Evolutionary conservation across 2,329 filamentous ascomycete species (phyloP), one percentile per base, ranked within the genome.

Genomic region (Pestalotiopsis sp.): DNA sequence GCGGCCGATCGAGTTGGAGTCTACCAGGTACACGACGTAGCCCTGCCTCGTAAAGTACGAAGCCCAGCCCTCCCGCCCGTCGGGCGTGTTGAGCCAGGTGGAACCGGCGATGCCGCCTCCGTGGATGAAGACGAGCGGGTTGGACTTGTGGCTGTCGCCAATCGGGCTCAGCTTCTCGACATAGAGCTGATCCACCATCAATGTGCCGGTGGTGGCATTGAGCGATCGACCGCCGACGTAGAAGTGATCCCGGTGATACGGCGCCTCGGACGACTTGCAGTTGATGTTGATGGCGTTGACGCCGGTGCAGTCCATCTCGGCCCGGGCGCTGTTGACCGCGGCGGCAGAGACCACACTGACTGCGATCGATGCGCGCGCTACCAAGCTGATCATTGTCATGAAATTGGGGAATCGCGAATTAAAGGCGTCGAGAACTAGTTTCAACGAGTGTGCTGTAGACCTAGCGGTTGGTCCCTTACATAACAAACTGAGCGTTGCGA

Each of bases 51-150:
- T 74, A 69, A 84, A 85, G 69, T 79, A 82, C 0, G 82, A 81
- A 2, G 83, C 81, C 84, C 83, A 86, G 57, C 84, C 84, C 67
- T 74, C 68, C 3, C 80, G 76, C 41, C 79, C 80, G 70, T 86
- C 83, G 3, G 84, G 84, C 45, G 82, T 86, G 67, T 83, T 84
- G 41, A 83, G 74, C 78, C 78, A 84, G 65, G 81, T 60, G 9
- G 31, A 82, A 77, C 81, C 66, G 36, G 49, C 41, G 20, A 64
- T 36, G 6, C 60, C 60, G 27, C 60, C 60, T 3, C 60, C 60
- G 31, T 63, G 60, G 31, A 45, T 39, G 14, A 63, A 63, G 23
- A 63, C 60, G 4, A 63, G 13, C 60, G 36, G 36, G 14, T 63
- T 63, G 2, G 60, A 3, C 36, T 63, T 38, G 36, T 20, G 36